A percentile compares a stretch with the other conserved stretches of the same genome.
Conservation (phyloP, 192 early-diverging fungal genomes). For the Mortierella claussenii region DNA sequence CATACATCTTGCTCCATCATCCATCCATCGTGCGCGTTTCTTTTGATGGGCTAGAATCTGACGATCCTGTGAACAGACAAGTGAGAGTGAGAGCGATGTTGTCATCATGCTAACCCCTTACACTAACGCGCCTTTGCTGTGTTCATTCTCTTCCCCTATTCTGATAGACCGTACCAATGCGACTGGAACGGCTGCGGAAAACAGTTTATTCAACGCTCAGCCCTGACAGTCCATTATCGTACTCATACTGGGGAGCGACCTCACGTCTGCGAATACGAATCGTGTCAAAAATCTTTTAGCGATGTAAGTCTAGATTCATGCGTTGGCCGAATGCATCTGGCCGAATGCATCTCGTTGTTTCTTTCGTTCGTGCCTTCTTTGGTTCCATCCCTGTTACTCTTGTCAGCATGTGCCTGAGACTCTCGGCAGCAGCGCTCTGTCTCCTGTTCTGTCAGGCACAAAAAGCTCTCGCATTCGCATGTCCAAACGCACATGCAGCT, state of each 20-base stretch:
- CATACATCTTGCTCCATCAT: too few relatives aligned
- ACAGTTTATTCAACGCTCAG: constrained; percentile 82
- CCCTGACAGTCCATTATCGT: constrained; percentile 79
- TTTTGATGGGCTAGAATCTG: background rate
- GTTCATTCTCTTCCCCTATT: background rate
- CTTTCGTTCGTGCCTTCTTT: background rate
- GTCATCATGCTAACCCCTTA: constrained; percentile 9
- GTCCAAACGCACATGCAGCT: too few relatives aligned
- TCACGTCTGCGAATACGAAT: constrained; percentile 70
- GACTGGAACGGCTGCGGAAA: constrained; percentile 73
- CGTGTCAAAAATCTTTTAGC: constrained; percentile 79
- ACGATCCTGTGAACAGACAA: background rate
- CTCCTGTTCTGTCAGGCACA: too few relatives aligned
- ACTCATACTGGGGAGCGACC: constrained; percentile 80
- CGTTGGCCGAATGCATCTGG: background rate
- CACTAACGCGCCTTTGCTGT: too few relatives aligned
- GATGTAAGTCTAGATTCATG: constrained; percentile 55
- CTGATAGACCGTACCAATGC: constrained; percentile 67
- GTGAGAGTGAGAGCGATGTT: too few relatives aligned
- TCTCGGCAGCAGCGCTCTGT: too few relatives aligned
- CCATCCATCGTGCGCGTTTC: background rate
- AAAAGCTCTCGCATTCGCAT: too few relatives aligned
- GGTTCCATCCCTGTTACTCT: too few relatives aligned
- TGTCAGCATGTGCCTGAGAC: too few relatives aligned
- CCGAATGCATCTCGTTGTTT: background rate